These are phyloP conservation scores for Rhamnella rubrinervis DNA, from an alignment of 331 rosid genomes.

Conservation along the genomic window DNA sequence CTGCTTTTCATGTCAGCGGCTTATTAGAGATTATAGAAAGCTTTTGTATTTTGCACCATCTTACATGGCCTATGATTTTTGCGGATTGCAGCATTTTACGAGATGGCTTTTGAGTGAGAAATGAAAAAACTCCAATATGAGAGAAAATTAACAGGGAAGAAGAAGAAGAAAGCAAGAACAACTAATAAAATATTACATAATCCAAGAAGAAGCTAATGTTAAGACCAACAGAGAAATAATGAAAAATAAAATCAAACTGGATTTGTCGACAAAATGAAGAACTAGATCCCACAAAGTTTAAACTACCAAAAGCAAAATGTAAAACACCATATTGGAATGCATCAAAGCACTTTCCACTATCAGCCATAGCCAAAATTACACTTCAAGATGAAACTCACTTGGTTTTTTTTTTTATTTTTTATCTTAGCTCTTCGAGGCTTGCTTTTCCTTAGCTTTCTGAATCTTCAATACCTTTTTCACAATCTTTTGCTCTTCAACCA, in stretches of 20 bases:
- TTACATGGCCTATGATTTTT: too few species aligned
- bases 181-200: conserved; percentile 10
- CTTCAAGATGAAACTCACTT: conserved; percentile 29
- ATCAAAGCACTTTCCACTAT: conserved; percentile 27
- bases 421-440: conserved; percentile 29
- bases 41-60: too few species aligned
- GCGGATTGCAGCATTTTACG: too few species aligned
- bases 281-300: conserved; percentile 2
- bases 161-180: neutral
- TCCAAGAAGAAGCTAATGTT: neutral
- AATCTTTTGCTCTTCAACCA: conserved; percentile 39
- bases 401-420: neutral
- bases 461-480: conserved; percentile 36
- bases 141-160: too few species aligned
- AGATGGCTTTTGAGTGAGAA: too few species aligned
- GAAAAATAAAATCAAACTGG: conserved; percentile 17
- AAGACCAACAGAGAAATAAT: neutral
- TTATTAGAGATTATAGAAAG: too few species aligned
- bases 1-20: too few species aligned
- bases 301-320: conserved; percentile 30
- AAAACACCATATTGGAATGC: conserved; percentile 30
- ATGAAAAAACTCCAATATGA: too few species aligned
- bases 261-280: conserved; percentile 21
- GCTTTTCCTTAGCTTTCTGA: conserved; percentile 44
- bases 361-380: conserved; percentile 37